A percentile compares a stretch with the other conserved stretches of the same genome.
These are phyloP conservation scores for Seiridium cupressi DNA, from an alignment of 2,329 filamentous ascomycete genomes.

Conservation along the genomic window DNA sequence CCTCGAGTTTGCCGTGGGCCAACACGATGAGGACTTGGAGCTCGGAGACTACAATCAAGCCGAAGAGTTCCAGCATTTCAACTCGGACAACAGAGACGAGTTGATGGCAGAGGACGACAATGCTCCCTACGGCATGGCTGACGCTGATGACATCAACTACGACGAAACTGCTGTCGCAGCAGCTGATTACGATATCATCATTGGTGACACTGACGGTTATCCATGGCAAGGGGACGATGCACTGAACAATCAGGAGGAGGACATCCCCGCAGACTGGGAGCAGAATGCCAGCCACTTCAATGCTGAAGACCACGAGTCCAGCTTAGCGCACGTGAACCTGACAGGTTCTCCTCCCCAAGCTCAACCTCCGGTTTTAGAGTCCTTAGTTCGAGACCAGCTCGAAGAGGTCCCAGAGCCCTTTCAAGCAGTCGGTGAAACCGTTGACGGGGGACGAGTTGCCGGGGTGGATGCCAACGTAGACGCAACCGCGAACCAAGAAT, in stretches of 20 bases:
- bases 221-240: conserved; percentile 21
- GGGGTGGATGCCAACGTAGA: not conserved
- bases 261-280: not conserved
- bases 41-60: conserved; percentile 27
- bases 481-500: not conserved
- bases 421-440: not conserved
- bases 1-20: conserved; percentile 27
- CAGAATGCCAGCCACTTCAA: not conserved
- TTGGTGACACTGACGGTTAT: conserved; percentile 23
- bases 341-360: no score
- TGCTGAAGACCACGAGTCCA: not conserved
- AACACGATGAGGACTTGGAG: conserved; percentile 29
- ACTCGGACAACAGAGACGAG: conserved; percentile 29
- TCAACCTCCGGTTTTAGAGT: no score
- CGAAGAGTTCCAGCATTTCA: conserved; percentile 26
- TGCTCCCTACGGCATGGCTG: conserved; percentile 30
- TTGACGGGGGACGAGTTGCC: not conserved
- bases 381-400: no score
- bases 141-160: conserved; percentile 26
- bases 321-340: no score
- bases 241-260: not conserved
- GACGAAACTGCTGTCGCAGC: conserved; percentile 17
- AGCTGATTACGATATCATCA: conserved; percentile 29
- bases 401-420: not conserved
- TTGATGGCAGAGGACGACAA: conserved; percentile 31